phyloP scores from a whole-genome alignment of 805 yeast species.

The Sugiyamaella marilandica region DNA sequence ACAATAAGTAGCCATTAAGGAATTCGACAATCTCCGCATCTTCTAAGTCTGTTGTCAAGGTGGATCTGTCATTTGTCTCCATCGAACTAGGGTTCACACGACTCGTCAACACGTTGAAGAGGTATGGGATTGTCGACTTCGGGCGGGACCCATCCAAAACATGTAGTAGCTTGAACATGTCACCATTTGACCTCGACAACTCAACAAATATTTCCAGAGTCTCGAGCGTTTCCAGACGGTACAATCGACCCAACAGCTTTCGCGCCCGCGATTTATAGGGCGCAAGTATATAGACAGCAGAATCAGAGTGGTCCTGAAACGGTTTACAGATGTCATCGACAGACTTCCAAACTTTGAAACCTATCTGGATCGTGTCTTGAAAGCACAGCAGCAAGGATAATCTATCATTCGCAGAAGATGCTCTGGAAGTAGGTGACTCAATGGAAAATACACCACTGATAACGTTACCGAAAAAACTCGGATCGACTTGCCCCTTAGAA shows the following conservation, averaged over 20 bases:
- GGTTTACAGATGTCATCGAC: constrained; percentile 40
- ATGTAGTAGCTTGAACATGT: constrained; percentile 60
- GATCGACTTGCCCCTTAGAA: constrained; percentile 30
- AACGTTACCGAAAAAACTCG: constrained; percentile 48
- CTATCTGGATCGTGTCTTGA: constrained; percentile 50
- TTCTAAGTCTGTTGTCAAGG: constrained; percentile 43
- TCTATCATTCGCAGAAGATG: constrained; percentile 50
- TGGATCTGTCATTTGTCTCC: constrained; percentile 36
- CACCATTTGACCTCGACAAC: constrained; percentile 27
- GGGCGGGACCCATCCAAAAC: constrained; percentile 82
- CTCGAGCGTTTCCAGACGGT: constrained; percentile 66
- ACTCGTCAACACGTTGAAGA: constrained; percentile 49
- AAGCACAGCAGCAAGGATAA: constrained; percentile 58
- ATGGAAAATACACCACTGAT: constrained; percentile 76
- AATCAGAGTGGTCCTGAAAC: constrained; percentile 4
- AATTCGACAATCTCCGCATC: constrained; percentile 47
- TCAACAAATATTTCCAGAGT: constrained; percentile 61
- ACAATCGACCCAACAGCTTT: constrained; percentile 57
- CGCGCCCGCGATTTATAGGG: constrained; percentile 67
- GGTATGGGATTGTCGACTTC: constrained; percentile 62
- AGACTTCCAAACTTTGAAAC: constrained; percentile 68
- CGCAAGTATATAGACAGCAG: constrained; percentile 24
- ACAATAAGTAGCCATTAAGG: constrained; percentile 53
- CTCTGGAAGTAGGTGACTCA: constrained; percentile 52
- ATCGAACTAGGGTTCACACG: constrained; percentile 38